Evolutionary conservation across 345 rosid genomes (phyloP).

Genomic region (Camelina sativa): DNA sequence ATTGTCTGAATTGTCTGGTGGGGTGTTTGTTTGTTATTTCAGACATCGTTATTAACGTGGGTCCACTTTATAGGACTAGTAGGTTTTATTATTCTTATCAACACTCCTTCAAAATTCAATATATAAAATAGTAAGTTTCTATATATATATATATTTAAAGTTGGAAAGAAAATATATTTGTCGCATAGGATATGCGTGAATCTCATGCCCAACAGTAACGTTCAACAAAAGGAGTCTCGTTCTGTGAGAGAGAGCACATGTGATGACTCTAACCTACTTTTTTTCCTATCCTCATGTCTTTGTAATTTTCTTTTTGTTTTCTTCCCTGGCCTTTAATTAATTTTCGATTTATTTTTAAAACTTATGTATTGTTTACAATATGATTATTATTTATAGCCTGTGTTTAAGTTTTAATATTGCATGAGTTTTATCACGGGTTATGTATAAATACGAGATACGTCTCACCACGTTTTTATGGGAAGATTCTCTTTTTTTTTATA

Average conservation of each 20-base stretch:
- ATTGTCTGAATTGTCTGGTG: constrained; percentile 32
- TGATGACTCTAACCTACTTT: constrained; percentile 33
- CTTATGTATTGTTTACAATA: background rate
- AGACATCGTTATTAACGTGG: constrained; percentile 47
- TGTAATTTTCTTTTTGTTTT: constrained; percentile 34
- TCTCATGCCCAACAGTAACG: constrained; percentile 45
- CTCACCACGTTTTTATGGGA: background rate
- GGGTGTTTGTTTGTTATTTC: constrained; percentile 36
- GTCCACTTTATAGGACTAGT: constrained; percentile 26
- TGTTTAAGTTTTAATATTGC: background rate
- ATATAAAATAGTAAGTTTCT: background rate
- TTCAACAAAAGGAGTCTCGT: constrained; percentile 30
- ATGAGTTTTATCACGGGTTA: background rate
- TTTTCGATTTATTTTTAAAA: background rate
- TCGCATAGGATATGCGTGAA: constrained; percentile 43
- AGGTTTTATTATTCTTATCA: constrained; percentile 19
- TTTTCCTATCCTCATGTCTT: constrained; percentile 24
- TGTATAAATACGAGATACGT: background rate
- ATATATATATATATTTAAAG: background rate
- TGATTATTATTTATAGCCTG: background rate
- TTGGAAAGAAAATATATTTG: constrained; percentile 5
- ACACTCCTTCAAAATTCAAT: constrained; percentile 14
- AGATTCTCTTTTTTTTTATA: background rate
- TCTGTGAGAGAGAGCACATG: constrained; percentile 34
- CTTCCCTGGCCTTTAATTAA: background rate